A percentile compares a stretch with the other conserved stretches of the same genome.
Conservation (phyloP, 2,329 filamentous ascomycete genomes). For the Coniochaeta sp. region DNA sequence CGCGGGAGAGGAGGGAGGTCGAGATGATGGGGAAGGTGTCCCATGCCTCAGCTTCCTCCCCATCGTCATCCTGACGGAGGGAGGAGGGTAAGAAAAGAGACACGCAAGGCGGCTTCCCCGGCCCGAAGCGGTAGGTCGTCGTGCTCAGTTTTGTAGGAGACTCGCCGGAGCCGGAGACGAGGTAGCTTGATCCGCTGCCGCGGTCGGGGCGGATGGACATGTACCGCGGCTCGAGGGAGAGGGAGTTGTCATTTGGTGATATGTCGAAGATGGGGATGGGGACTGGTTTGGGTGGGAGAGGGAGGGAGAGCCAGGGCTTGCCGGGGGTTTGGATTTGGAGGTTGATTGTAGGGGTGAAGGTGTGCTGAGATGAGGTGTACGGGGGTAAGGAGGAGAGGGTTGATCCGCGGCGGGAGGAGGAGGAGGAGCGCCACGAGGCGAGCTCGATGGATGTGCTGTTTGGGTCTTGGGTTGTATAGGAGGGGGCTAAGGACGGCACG, state of each 20-base stretch:
- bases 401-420: neutral
- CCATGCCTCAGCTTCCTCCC: constrained; percentile 13
- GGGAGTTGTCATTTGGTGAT: constrained; percentile 17
- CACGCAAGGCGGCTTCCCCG: constrained; percentile 42
- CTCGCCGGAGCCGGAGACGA: constrained; percentile 30
- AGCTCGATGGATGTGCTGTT: neutral
- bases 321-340: constrained; percentile 44
- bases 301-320: constrained; percentile 33
- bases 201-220: constrained; percentile 40
- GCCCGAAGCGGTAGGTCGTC: constrained; percentile 52
- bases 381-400: constrained; percentile 18
- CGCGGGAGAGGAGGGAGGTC: constrained; percentile 38
- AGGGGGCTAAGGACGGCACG: neutral
- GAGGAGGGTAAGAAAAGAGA: constrained; percentile 14
- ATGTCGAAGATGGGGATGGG: constrained; percentile 37
- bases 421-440: neutral
- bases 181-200: constrained; percentile 39
- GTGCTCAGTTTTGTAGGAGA: constrained; percentile 34
- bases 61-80: constrained; percentile 9
- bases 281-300: constrained; percentile 25
- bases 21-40: constrained; percentile 20
- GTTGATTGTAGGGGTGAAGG: constrained; percentile 34
- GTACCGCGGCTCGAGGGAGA: constrained; percentile 24
- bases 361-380: constrained; percentile 14
- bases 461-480: neutral